phyloP scores from a whole-genome alignment of 2,329 filamentous ascomycete genomes.

The Botryotinia convoluta region DNA sequence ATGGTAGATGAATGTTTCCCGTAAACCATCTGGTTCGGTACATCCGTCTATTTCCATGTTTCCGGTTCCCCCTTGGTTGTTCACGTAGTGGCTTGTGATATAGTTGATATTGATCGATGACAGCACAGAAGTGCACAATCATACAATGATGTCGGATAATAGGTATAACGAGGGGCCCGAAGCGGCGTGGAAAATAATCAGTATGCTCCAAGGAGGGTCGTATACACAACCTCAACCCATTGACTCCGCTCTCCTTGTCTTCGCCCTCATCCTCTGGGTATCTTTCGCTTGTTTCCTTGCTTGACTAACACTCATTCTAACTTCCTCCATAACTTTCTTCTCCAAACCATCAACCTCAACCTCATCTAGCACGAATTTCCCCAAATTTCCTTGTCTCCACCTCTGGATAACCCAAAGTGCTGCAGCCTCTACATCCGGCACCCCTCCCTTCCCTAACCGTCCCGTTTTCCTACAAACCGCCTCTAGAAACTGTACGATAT shows the following conservation, averaged over 20 bases:
- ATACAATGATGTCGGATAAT: background rate
- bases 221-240: background rate
- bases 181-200: background rate
- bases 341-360: slow-evolving; percentile 61
- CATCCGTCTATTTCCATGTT: background rate
- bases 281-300: slow-evolving; percentile 66
- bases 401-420: slow-evolving; percentile 78
- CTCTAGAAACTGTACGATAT: slow-evolving; percentile 69
- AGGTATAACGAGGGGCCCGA: rapidly evolving
- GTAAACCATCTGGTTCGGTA: background rate
- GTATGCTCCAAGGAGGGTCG: background rate
- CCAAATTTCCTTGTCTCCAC: slow-evolving; percentile 76
- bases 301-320: slow-evolving; percentile 62
- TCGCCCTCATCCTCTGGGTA: slow-evolving; percentile 46
- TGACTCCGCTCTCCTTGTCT: slow-evolving; percentile 9
- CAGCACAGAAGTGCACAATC: background rate
- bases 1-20: background rate
- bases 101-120: background rate
- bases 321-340: slow-evolving; percentile 47
- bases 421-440: slow-evolving; percentile 66
- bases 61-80: background rate
- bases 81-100: background rate
- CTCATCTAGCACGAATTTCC: slow-evolving; percentile 76
- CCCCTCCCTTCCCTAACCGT: slow-evolving; percentile 69
- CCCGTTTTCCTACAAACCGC: slow-evolving; percentile 73